Base-by-base conservation (phyloP, 148 eudicot genomes). In the Spergularia bocconei region DNA sequence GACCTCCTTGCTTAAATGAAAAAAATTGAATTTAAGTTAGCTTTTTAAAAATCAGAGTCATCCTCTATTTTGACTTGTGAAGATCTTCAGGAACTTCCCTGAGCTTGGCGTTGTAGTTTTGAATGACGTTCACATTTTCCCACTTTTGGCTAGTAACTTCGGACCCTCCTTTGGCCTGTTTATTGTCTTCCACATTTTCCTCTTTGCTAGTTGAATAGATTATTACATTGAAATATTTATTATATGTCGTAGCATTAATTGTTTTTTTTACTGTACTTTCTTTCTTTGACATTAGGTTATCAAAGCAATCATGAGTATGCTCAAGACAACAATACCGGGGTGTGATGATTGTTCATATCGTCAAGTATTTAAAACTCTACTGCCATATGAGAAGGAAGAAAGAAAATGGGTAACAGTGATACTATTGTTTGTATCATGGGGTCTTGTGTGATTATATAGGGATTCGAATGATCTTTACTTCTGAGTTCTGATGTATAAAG, bases 331-430 rank as follows among this genome's bases (percentile, higher is more conserved):
- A 63, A 83, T 90, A 77, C 91, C 93, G 29, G 88, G 76, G 63
- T 91, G 97, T 86, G 97, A 88, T 76, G 95, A 94, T 85, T 88
- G 85, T 41, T 61, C 95, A 57, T 93, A 82, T 85, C 91, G 91
- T 57, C 91, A 84, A 69, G 93, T 84, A 29, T 94, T 94, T 73
- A 94, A 94, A 84, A 89, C 97, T 58, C 80, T 94, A 58, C 83
- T 94, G 77, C 93, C 90, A 72, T 90, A 79, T 69, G 97, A 88
- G 29, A 94, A 91, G 86, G 97, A 90, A 71, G 97, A 94, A 69
- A 91, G 80, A 77, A 91, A 84, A 73, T 85, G 79, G 95, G 98
- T 91, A 77, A 67, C 51, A 0, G 25, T 44, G 17, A 50, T 48
- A 38, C n/a, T 59, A 23, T 51, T 15, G 16, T 69, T 59, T 55